phyloP scores from a whole-genome alignment of 2,329 filamentous ascomycete genomes.

The Colletotrichum sojae region DNA sequence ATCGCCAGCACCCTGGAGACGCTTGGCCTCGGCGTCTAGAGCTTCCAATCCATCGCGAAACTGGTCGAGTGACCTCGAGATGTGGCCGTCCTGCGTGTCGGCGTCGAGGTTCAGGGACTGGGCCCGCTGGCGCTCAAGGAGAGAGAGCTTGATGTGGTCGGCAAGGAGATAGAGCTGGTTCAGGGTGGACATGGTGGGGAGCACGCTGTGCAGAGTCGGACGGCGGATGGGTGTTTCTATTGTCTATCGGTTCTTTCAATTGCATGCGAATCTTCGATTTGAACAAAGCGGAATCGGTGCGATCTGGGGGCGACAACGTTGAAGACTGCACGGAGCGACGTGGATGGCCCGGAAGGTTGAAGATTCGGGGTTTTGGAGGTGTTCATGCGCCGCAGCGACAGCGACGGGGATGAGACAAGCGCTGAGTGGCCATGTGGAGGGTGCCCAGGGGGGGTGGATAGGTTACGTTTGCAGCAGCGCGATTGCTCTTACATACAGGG shows the following conservation, averaged over 20 bases:
- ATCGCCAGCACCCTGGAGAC: constrained; percentile 75
- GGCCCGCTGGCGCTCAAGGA: constrained; percentile 91
- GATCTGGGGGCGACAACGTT: constrained; percentile 7
- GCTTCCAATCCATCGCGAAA: constrained; percentile 84
- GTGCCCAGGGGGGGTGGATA: neutral
- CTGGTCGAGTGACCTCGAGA: constrained; percentile 89
- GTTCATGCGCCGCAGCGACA: constrained; percentile 31
- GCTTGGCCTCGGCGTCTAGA: constrained; percentile 74
- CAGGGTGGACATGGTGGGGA: constrained; percentile 66
- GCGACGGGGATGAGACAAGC: constrained; percentile 29
- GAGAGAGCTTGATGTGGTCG: constrained; percentile 96
- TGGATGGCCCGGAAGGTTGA: constrained; percentile 26
- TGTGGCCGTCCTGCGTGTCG: constrained; percentile 88
- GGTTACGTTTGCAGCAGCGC: constrained; percentile 26
- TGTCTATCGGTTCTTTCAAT: neutral
- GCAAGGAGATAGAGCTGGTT: constrained; percentile 92
- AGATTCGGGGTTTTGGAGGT: constrained; percentile 31
- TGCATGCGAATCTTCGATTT: constrained; percentile 1
- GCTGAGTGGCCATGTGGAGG: constrained; percentile 32
- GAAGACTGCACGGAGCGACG: constrained; percentile 6
- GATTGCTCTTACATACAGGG: constrained; percentile 21
- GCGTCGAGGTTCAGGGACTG: constrained; percentile 83
- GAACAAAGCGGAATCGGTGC: neutral
- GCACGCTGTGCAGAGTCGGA: neutral
- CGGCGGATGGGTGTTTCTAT: neutral